Evolutionary conservation across 2,329 filamentous ascomycete genomes (phyloP).

Genomic region (Periconia sp.): DNA sequence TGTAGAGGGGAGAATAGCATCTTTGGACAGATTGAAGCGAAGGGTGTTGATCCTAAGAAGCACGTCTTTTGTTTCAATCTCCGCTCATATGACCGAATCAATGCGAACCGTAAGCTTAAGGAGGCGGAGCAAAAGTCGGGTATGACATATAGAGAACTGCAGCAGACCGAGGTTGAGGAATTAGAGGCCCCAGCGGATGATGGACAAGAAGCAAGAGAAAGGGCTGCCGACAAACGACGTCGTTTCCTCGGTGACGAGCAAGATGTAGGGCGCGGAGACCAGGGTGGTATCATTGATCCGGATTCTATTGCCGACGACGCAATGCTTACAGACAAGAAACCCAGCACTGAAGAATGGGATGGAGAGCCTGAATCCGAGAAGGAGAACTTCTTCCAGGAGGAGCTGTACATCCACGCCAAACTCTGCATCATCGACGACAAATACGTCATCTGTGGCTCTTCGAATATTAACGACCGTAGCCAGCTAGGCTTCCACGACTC

Average conservation of each 20-base stretch:
- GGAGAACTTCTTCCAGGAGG: slow-evolving; percentile 90
- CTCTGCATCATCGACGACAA: slow-evolving; percentile 88
- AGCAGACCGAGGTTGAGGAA: slow-evolving; percentile 86
- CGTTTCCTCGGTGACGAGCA: slow-evolving; percentile 53
- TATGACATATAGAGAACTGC: slow-evolving; percentile 83
- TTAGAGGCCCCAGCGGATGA: slow-evolving; percentile 66
- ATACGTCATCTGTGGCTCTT: slow-evolving; percentile 82
- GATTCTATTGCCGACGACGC: slow-evolving; percentile 77
- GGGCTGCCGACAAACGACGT: slow-evolving; percentile 53
- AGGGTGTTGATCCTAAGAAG: slow-evolving; percentile 76
- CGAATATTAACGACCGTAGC: slow-evolving; percentile 90
- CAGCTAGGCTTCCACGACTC: slow-evolving; percentile 90
- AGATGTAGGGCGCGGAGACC: slow-evolving; percentile 46
- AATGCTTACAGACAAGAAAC: slow-evolving; percentile 72
- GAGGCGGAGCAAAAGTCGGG: slow-evolving; percentile 81
- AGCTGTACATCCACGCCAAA: slow-evolving; percentile 94
- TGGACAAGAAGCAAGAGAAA: slow-evolving; percentile 48
- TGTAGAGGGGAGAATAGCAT: slow-evolving; percentile 91
- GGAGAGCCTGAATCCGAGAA: slow-evolving; percentile 76
- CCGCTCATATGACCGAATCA: slow-evolving; percentile 88
- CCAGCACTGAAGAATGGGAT: slow-evolving; percentile 77
- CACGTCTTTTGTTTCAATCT: slow-evolving; percentile 96
- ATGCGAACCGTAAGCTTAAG: slow-evolving; percentile 75
- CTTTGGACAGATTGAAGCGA: slow-evolving; percentile 74
- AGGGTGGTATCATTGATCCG: slow-evolving; percentile 57